Conservation (phyloP, 1,284 basidiomycete genomes). For the Inonotus obliquus region DNA sequence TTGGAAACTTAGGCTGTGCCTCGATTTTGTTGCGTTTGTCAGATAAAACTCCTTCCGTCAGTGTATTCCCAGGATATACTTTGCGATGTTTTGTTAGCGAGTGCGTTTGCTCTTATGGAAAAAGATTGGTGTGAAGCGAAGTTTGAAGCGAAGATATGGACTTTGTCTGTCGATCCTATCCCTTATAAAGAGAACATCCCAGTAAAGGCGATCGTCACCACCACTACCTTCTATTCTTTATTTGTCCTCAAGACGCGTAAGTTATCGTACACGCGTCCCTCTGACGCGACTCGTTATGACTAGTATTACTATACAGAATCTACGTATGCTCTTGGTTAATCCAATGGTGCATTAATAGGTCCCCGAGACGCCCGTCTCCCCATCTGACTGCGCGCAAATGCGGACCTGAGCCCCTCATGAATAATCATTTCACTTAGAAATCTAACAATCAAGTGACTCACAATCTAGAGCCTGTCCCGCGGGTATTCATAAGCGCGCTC, state of each 20-base stretch:
- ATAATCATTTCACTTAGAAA: background rate
- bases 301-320: background rate
- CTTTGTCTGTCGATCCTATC: background rate
- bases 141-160: background rate
- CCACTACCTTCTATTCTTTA: too few relatives aligned
- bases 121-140: background rate
- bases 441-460: conserved; percentile 31
- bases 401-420: conserved; percentile 33
- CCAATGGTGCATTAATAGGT: conserved; percentile 20
- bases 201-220: background rate
- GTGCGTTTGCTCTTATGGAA: background rate
- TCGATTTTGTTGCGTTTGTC: background rate
- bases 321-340: background rate
- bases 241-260: conserved; percentile 9
- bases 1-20: background rate
- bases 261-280: background rate
- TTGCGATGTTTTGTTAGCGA: background rate
- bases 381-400: conserved; percentile 39
- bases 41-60: background rate
- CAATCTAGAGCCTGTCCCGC: conserved; percentile 49
- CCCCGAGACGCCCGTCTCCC: conserved; percentile 29
- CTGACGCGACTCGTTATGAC: background rate
- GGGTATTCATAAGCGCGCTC: conserved; percentile 67
- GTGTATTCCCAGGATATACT: background rate
- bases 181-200: background rate